These are phyloP conservation scores for Sordariomycetes sp. DNA, from an alignment of 2,329 filamentous ascomycete genomes.

Conservation along the genomic window DNA sequence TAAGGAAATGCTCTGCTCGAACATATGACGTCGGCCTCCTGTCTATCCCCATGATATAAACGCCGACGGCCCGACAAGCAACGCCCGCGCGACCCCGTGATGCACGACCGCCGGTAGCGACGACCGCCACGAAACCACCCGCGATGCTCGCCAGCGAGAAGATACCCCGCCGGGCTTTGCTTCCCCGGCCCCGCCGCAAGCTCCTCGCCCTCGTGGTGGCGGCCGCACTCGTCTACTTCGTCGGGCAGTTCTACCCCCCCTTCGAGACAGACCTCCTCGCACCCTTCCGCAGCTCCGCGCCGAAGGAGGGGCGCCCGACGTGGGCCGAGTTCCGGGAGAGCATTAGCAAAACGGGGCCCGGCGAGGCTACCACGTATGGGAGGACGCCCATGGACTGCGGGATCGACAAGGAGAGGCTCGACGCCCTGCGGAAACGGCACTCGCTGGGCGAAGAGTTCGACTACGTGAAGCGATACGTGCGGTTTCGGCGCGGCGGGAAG, in stretches of 20 bases:
- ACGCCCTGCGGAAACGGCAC: slow-evolving; percentile 30
- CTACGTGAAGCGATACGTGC: slow-evolving; percentile 45
- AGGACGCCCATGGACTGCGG: slow-evolving; percentile 27
- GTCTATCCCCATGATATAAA: too few relatives aligned
- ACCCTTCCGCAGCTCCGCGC: not conserved
- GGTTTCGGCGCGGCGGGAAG: slow-evolving; percentile 35
- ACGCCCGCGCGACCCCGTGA: not conserved
- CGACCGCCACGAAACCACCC: not conserved
- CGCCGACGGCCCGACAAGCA: too few relatives aligned
- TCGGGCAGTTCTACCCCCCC: not conserved
- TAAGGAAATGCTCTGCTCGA: too few relatives aligned
- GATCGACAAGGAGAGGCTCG: slow-evolving; percentile 29
- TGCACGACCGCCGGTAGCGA: not conserved
- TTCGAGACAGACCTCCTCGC: not conserved
- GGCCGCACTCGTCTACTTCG: not conserved
- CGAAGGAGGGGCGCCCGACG: not conserved
- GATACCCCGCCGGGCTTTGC: not conserved
- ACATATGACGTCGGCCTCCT: too few relatives aligned
- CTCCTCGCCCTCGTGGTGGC: not conserved
- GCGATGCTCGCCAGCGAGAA: not conserved
- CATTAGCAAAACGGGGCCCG: not conserved
- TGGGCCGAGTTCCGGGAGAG: not conserved
- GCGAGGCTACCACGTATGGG: slow-evolving; percentile 9
- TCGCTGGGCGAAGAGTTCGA: slow-evolving; percentile 38
- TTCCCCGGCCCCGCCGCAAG: not conserved